A percentile compares a stretch with the other conserved stretches of the same genome.
Evolutionary conservation across 2,329 filamentous ascomycete species (phyloP).

Genomic region (Emergomyces orientalis): DNA sequence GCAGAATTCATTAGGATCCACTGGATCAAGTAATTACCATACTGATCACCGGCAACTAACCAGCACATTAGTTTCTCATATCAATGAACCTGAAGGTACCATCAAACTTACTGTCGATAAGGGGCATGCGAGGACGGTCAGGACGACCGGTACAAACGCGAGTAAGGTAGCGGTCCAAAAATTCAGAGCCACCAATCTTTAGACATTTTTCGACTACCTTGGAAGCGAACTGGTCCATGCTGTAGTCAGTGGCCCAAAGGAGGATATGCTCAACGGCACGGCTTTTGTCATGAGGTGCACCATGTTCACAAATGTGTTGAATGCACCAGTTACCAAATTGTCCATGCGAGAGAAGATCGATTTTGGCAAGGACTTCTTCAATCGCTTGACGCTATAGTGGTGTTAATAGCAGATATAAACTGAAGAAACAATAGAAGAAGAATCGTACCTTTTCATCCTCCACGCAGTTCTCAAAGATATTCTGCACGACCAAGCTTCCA

Average conservation of each 20-base stretch:
- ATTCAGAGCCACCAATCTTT: slow-evolving; percentile 87
- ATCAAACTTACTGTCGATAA: slow-evolving; percentile 68
- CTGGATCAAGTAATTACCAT: slow-evolving; percentile 96
- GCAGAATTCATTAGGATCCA: slow-evolving; percentile 88
- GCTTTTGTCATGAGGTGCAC: slow-evolving; percentile 79
- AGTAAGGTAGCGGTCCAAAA: slow-evolving; percentile 84
- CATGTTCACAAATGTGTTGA: slow-evolving; percentile 97
- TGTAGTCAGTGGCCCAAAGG: slow-evolving; percentile 87
- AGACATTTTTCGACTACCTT: slow-evolving; percentile 99
- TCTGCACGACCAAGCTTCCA: slow-evolving; percentile 94
- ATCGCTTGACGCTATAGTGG: slow-evolving; percentile 77
- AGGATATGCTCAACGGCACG: slow-evolving; percentile 94
- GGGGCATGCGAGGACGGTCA: slow-evolving; percentile 86
- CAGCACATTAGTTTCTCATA: not conserved
- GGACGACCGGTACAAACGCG: slow-evolving; percentile 84
- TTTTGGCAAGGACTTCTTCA: slow-evolving; percentile 88
- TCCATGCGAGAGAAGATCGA: slow-evolving; percentile 91
- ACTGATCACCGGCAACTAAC: slow-evolving; percentile 84
- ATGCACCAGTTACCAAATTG: slow-evolving; percentile 99
- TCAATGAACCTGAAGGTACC: slow-evolving; percentile 6
- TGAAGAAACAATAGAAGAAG: slow-evolving; percentile 12
- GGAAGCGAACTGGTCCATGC: slow-evolving; percentile 97
- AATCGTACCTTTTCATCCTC: slow-evolving; percentile 85
- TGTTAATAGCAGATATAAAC: slow-evolving; percentile 14
- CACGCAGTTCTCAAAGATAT: slow-evolving; percentile 98